Evolutionary conservation across 441 rosid species (phyloP).

Genomic region (Erodium moschatum): DNA sequence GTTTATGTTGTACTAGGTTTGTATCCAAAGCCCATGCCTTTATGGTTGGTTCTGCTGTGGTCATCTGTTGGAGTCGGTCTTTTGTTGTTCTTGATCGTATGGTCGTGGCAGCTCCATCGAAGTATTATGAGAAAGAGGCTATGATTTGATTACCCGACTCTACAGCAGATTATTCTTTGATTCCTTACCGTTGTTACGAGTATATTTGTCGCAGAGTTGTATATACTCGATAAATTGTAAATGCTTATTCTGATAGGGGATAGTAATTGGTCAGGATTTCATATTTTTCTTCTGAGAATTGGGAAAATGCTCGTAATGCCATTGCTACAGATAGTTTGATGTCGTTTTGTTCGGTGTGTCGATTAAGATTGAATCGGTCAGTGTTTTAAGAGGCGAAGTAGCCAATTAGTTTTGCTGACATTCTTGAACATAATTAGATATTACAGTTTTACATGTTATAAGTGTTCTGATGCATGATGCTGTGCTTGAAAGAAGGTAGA

Average conservation of each 20-base stretch:
- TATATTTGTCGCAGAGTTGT: constrained; percentile 28
- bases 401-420: too few relatives aligned
- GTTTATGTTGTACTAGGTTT: constrained; percentile 38
- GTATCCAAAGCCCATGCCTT: constrained; percentile 82
- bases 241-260: constrained; percentile 34
- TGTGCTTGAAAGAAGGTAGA: neutral
- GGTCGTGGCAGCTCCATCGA: constrained; percentile 77
- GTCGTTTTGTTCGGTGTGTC: too few relatives aligned
- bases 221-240: constrained; percentile 37
- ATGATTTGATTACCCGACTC: constrained; percentile 26
- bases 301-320: too few relatives aligned
- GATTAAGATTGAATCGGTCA: too few relatives aligned
- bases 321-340: too few relatives aligned
- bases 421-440: neutral
- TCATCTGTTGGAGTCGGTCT: constrained; percentile 49
- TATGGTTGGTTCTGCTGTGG: constrained; percentile 71
- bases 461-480: neutral
- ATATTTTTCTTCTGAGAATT: too few relatives aligned
- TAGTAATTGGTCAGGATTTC: constrained; percentile 29
- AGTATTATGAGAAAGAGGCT: constrained; percentile 53
- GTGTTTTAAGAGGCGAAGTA: too few relatives aligned
- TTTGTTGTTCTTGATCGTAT: constrained; percentile 43
- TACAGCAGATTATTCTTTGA: constrained; percentile 32
- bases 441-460: neutral
- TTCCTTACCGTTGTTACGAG: constrained; percentile 29